Evolutionary conservation across 1,139 yeast species (phyloP), one percentile per base, ranked within the genome.

Genomic region (Starmera stellimalicola): DNA sequence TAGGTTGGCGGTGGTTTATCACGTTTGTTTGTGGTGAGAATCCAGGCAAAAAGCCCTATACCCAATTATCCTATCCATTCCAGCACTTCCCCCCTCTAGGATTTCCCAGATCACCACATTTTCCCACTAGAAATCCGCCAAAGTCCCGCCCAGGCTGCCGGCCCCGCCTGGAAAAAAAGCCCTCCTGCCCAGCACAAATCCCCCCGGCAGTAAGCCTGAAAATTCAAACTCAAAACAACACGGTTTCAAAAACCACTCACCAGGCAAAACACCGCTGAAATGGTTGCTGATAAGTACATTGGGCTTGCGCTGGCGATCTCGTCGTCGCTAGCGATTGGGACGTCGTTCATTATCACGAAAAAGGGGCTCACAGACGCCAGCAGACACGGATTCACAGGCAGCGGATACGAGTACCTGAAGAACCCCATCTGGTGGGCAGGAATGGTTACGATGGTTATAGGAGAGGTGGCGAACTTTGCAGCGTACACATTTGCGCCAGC

Each of bases 401-500:
- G 80, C 37, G 82, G 84, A 16, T 76, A 70, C 50, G 77, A 79
- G 48, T 85, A 85, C 54, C 63, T 85, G 40, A 76, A 70, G 44
- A 84, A 83, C 54, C 95, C 96, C 8, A 73, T 84, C 30, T 85
- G 96, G 96, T 83, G 95, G 87, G 85, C 93, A 0, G 96, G 96
- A 12, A 85, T 87, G 72, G 51, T 77, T 24, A 75, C 93, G 35
- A 87, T 85, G 96, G 94, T 93, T 2, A 59, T 85, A 25, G 96
- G 96, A 5, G 96, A 85, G 55, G 62, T 85, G 31, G 95, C 95
- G 37, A 85, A 85, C 55, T 85, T 85, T 55, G 95, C 95, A 10
- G 96, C 96, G 1, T 85, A 85, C 52, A 87, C 95, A 1, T 85
- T 85, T 67, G 95, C 96, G 0, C 95, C 95, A 3, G 94, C 95